Percentiles rank a stretch among this genome's conserved stretches.
Conservation (phyloP, 2,329 filamentous ascomycete genomes). For the Ampelomyces quisqualis region DNA sequence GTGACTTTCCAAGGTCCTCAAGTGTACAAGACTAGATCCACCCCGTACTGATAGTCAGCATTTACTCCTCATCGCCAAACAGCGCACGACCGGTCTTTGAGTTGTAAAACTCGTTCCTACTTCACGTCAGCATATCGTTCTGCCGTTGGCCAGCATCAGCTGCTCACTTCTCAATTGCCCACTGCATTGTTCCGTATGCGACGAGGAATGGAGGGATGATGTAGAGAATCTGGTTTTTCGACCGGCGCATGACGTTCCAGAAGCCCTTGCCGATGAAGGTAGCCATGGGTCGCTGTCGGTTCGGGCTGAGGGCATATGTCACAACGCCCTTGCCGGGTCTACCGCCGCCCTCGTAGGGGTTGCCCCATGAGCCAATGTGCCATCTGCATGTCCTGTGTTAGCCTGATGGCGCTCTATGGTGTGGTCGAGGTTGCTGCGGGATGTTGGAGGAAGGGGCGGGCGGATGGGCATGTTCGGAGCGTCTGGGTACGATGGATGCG, state of each 20-base stretch:
- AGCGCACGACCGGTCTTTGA: slow-evolving; percentile 70
- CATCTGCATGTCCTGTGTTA: slow-evolving; percentile 30
- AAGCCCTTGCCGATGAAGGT: slow-evolving; percentile 76
- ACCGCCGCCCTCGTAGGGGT: slow-evolving; percentile 44
- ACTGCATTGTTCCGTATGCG: slow-evolving; percentile 82
- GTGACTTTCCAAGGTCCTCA: neutral
- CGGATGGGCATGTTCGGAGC: neutral
- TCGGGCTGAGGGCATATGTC: slow-evolving; percentile 75
- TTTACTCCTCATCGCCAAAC: slow-evolving; percentile 49
- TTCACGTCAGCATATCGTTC: slow-evolving; percentile 10
- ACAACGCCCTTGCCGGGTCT: slow-evolving; percentile 61
- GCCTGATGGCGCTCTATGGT: slow-evolving; percentile 7
- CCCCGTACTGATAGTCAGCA: too few relatives aligned
- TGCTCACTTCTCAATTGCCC: slow-evolving; percentile 85
- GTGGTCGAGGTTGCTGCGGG: slow-evolving; percentile 6
- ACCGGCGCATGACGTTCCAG: slow-evolving; percentile 94
- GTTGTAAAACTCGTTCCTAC: slow-evolving; percentile 78
- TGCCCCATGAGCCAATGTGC: slow-evolving; percentile 43
- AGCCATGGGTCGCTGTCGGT: slow-evolving; percentile 86
- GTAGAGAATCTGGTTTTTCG: slow-evolving; percentile 84
- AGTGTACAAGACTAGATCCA: slow-evolving; percentile 4
- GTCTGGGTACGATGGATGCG: slow-evolving; percentile 4
- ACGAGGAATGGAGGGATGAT: slow-evolving; percentile 74
- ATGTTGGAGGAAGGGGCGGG: slow-evolving; percentile 5
- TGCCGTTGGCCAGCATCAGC: too few relatives aligned